Evolutionary conservation across 495 filamentous ascomycete species (phyloP).

Genomic region (Aspergillus conjunctus): DNA sequence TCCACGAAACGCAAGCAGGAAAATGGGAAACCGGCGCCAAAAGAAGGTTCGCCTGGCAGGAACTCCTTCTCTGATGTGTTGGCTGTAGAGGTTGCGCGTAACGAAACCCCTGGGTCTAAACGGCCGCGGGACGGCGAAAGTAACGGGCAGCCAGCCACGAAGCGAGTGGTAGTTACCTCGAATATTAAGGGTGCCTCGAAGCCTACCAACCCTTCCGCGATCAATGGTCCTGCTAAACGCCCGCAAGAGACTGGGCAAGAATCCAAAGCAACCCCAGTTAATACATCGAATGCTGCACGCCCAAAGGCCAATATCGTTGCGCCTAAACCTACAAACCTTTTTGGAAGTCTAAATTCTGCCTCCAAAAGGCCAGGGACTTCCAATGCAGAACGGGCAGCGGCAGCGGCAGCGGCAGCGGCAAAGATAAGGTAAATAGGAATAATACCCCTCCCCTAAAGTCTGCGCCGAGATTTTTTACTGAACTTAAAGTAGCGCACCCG

Average conservation of each 20-base stretch:
- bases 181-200: conserved; percentile 35
- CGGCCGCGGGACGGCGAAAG: conserved; percentile 46
- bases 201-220: conserved; percentile 12
- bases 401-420: conserved; percentile 46
- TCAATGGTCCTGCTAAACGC: conserved; percentile 32
- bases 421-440: conserved; percentile 42
- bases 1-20: conserved; percentile 53
- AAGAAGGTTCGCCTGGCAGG: conserved; percentile 38
- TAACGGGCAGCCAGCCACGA: conserved; percentile 40
- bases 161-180: conserved; percentile 42
- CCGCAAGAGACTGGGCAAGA: conserved; percentile 29
- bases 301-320: conserved; percentile 52
- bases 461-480: conserved; percentile 12
- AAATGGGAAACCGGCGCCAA: conserved; percentile 36
- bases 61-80: conserved; percentile 28
- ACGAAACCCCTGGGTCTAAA: conserved; percentile 49
- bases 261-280: conserved; percentile 33
- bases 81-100: conserved; percentile 26
- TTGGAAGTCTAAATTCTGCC: conserved; percentile 59
- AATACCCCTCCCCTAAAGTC: background rate
- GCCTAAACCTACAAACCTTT: conserved; percentile 60
- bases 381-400: conserved; percentile 53
- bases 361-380: conserved; percentile 63
- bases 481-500: conserved; percentile 29
- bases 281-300: conserved; percentile 39